Evolutionary conservation across 176 grass and related monocot species (phyloP), one percentile per base, ranked within the genome.

Genomic region (Ensete glaucum): DNA sequence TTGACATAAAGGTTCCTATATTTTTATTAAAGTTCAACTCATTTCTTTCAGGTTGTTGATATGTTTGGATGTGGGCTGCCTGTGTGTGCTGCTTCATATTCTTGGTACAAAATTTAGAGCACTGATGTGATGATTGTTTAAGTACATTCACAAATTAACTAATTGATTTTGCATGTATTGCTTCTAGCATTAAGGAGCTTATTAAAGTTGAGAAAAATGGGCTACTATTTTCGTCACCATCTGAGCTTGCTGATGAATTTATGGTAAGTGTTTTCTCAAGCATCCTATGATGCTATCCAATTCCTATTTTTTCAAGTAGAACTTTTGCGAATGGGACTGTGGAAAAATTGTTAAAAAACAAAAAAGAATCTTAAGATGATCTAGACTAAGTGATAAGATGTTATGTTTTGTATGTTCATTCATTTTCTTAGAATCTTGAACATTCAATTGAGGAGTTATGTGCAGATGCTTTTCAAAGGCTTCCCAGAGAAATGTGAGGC

Each of bases 11-110:
- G 21, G 10, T 54, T 53, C 2, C 51, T 73, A 53, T 22, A 53
- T 51, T 77, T 43, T 9, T 11, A 15, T 64, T 11, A 23, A 15
- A 25, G 6, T 52, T 11, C 6, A 60, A 25, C n/a, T 64, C 59
- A 56, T 64, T 54, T 43, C 19, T 71, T 53, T 81, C 77, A 99
- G 95, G 91, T 99, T 50, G 95, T 91, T 78, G 95, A 99, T 99
- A 99, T 99, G 95, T 99, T 99, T 83, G 95, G 95, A 83, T 99
- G 95, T 74, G 95, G 95, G 67, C 82, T 99, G 81, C 95, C 95
- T 52, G 95, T 94, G 82, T 99, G 95, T 80, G 95, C 95, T 69
- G 90, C 84, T 87, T 99, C 95, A 10, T 99, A 91, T 57, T 99
- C 95, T 29, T 99, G 95, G 95, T 99, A 98, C 26, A 14, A 29